Evolutionary conservation across 1,284 basidiomycete genomes (phyloP).

Genomic region (Ustilago bromivora): DNA sequence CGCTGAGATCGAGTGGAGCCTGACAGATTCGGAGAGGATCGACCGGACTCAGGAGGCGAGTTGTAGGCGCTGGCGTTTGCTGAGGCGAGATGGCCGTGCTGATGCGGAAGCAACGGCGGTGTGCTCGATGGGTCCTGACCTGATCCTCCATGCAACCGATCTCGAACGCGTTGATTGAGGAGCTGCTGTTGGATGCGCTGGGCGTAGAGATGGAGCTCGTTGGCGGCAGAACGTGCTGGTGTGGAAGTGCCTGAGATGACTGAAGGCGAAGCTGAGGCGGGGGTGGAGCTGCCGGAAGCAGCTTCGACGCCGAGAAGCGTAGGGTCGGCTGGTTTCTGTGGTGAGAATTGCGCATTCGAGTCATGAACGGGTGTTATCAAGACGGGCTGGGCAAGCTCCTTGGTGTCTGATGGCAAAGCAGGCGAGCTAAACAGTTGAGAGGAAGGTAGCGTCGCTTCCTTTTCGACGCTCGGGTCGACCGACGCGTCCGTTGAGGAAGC

Average conservation of each 20-base stretch:
- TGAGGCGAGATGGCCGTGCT: slow-evolving; percentile 19
- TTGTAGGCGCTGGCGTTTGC: slow-evolving; percentile 28
- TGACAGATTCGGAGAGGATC: slow-evolving; percentile 34
- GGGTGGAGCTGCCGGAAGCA: slow-evolving; percentile 23
- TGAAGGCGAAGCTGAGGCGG: slow-evolving; percentile 32
- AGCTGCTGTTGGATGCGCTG: slow-evolving; percentile 51
- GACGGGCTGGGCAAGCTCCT: slow-evolving; percentile 38
- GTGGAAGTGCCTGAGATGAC: slow-evolving; percentile 41
- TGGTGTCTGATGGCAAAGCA: slow-evolving; percentile 31
- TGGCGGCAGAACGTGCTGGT: slow-evolving; percentile 30
- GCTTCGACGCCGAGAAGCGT: slow-evolving; percentile 26
- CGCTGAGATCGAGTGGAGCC: slow-evolving; percentile 27
- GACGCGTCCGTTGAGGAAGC: neutral
- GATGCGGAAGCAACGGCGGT: slow-evolving; percentile 6
- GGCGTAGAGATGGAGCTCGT: slow-evolving; percentile 42
- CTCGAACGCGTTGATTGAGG: slow-evolving; percentile 41
- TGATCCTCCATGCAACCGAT: slow-evolving; percentile 16
- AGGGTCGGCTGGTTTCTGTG: slow-evolving; percentile 9
- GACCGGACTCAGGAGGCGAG: slow-evolving; percentile 45
- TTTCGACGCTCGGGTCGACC: neutral
- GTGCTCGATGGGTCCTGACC: neutral
- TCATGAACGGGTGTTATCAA: slow-evolving; percentile 20
- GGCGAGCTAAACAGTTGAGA: slow-evolving; percentile 42
- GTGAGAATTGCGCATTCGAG: neutral
- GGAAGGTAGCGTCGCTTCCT: neutral